phyloP scores from a whole-genome alignment of 1,284 basidiomycete species.

The Moesziomyces antarcticus region DNA sequence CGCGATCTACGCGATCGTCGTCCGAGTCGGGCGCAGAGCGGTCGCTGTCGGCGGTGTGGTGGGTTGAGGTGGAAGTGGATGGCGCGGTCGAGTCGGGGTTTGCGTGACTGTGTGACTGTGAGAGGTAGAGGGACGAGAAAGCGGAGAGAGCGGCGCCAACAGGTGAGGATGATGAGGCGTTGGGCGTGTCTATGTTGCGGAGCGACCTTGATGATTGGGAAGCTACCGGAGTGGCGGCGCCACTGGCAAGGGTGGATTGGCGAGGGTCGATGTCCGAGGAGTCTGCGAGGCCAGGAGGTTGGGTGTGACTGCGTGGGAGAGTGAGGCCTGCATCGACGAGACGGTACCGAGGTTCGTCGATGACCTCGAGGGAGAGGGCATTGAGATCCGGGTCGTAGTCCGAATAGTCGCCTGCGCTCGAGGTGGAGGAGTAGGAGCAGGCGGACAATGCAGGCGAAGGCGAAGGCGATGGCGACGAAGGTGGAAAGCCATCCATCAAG shows the following conservation, averaged over 20 bases:
- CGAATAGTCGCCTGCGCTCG: constrained; percentile 34
- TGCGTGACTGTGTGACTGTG: constrained; percentile 17
- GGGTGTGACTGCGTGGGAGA: neutral
- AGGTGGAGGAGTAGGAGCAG: constrained; percentile 45
- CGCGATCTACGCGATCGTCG: constrained; percentile 22
- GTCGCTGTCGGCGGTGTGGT: constrained; percentile 4
- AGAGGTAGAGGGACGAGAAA: constrained; percentile 25
- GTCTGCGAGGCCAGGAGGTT: constrained; percentile 1
- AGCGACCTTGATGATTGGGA: constrained; percentile 32
- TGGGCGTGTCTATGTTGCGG: constrained; percentile 7
- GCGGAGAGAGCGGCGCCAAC: constrained; percentile 15
- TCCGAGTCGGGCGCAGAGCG: constrained; percentile 13
- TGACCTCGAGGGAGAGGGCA: constrained; percentile 45
- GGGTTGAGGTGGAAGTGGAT: constrained; percentile 1
- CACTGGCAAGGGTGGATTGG: constrained; percentile 22
- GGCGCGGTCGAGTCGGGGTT: neutral
- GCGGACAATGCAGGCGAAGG: constrained; percentile 53
- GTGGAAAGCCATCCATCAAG: constrained; percentile 14
- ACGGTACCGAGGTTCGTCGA: constrained; percentile 45
- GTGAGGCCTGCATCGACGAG: constrained; percentile 4
- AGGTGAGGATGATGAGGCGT: constrained; percentile 11
- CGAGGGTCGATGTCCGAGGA: constrained; percentile 27
- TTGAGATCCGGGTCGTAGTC: constrained; percentile 45
- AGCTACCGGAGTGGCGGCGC: constrained; percentile 37
- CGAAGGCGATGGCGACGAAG: constrained; percentile 30